Conservation (phyloP, 2,329 filamentous ascomycete species). For the Sarocladium kiliense region DNA sequence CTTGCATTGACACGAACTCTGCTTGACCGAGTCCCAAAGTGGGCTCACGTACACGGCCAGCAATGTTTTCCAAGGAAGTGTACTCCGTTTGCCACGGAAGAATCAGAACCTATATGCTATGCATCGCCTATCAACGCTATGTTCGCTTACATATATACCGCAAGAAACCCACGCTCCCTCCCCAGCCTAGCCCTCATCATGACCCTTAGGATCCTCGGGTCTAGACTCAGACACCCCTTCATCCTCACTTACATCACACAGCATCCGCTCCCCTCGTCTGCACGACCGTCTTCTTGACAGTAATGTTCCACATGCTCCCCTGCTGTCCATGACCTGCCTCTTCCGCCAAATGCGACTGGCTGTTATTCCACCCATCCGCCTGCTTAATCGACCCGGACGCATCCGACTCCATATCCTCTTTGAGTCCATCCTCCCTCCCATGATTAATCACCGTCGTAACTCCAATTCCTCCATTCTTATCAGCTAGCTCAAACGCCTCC, state of each 20-base stretch:
- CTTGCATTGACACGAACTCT: background rate
- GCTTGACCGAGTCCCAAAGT: background rate
- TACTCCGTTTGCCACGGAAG: too few species aligned
- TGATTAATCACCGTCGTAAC: slow-evolving; percentile 20
- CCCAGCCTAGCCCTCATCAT: too few species aligned
- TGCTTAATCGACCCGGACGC: slow-evolving; percentile 8
- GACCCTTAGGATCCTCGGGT: too few species aligned
- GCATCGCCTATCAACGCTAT: background rate
- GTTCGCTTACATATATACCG: background rate
- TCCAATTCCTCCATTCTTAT: slow-evolving; percentile 12
- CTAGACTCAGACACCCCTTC: too few species aligned
- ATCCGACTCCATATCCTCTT: background rate
- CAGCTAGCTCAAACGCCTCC: slow-evolving; percentile 13
- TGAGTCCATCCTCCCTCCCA: background rate
- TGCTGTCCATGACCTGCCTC: slow-evolving; percentile 7
- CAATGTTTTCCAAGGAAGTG: too few species aligned
- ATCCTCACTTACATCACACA: too few species aligned
- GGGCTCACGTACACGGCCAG: too few species aligned
- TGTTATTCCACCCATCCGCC: slow-evolving; percentile 17
- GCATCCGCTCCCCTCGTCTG: slow-evolving; percentile 17
- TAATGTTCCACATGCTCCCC: slow-evolving; percentile 18
- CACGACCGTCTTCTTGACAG: slow-evolving; percentile 19
- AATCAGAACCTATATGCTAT: too few species aligned
- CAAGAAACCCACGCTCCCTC: background rate
- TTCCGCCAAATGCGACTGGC: slow-evolving; percentile 17